Evolutionary conservation across 2,329 filamentous ascomycete species (phyloP).

Genomic region (Monosporascus sp.): DNA sequence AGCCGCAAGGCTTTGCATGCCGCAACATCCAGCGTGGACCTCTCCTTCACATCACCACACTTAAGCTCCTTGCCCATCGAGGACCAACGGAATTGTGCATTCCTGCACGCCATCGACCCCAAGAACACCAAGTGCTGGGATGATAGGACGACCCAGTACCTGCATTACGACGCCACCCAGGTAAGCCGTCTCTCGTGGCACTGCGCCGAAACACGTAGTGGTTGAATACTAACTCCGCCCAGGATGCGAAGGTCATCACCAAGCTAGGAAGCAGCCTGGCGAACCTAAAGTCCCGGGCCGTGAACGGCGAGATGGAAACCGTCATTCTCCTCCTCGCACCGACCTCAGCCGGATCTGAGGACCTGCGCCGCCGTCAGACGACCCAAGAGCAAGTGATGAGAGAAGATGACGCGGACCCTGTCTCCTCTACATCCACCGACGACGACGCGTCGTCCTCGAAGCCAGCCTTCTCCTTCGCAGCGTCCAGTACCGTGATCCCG

Average conservation of each 20-base stretch:
- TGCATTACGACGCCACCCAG: conserved; percentile 24
- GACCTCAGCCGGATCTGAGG: conserved; percentile 24
- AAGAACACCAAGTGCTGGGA: conserved; percentile 21
- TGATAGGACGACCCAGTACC: conserved; percentile 21
- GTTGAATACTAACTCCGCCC: conserved; percentile 15
- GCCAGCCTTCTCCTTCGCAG: conserved; percentile 6
- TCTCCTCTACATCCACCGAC: conserved; percentile 5
- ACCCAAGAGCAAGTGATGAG: conserved; percentile 39
- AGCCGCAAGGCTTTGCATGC: conserved; percentile 37
- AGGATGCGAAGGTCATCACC: conserved; percentile 37
- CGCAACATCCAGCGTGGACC: conserved; percentile 33
- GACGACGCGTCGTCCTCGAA: conserved; percentile 29
- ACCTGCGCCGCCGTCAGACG: conserved; percentile 42
- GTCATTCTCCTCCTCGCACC: conserved; percentile 50
- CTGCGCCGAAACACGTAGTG: not conserved
- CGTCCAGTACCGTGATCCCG: conserved; percentile 44
- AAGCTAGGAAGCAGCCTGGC: conserved; percentile 39
- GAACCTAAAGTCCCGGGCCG: conserved; percentile 39
- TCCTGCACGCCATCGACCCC: conserved; percentile 19
- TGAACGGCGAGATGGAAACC: conserved; percentile 48
- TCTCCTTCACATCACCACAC: conserved; percentile 43
- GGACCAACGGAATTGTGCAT: conserved; percentile 32
- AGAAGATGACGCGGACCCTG: conserved; percentile 16
- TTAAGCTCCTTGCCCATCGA: conserved; percentile 39
- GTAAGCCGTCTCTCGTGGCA: conserved; percentile 7